Evolutionary conservation across 164 flowering plant species (phyloP), one percentile per base, ranked within the genome.

Genomic region (Piper betle): DNA sequence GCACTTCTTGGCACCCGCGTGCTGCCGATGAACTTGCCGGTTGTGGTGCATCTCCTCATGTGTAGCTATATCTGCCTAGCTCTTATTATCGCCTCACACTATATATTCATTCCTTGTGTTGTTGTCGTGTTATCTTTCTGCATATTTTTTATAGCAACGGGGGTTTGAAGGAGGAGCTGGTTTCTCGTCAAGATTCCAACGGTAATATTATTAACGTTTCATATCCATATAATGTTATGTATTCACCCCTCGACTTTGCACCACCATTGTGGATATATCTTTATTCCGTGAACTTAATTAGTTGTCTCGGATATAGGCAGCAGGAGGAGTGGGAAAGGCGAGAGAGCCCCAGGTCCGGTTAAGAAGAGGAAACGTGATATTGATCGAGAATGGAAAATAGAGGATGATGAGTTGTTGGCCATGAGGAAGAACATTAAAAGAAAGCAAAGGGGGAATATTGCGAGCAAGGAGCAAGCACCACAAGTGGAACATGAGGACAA

Each of bases 301-400:
- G 11, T 46, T 46, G 50, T 12, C 50, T 18, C 37, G 3, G 61
- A 6, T 16, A 41, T 18, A 62, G 48, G 42, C 62, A 69, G 7
- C 62, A 69, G 52, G 71, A 69, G 69, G 41, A 77, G 82, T 81
- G 54, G 71, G 40, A 77, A 73, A 53, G 81, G 69, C 56, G 82
- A 78, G 55, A 72, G 48, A 58, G 69, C 62, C 33, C 33, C 33
- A 25, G 66, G 77, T 58, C 82, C 85, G 53, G 50, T 75, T 58
- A 87, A 81, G 84, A 87, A 81, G 73, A 76, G 86, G 64, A 76
- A 71, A 65, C 77, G 70, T 25, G 33, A 25, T 25, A 25, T 25
- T 25, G 33, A 25, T 25, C 33, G 33, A 25, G 33, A 25, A 25
- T 25, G 33, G 33, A 25, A 25, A 25, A 64, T 54, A 55, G 20